A percentile compares a stretch with the other conserved stretches of the same genome.
phyloP scores from a whole-genome alignment of 2,329 filamentous ascomycete genomes.

The Colletotrichum scovillei region DNA sequence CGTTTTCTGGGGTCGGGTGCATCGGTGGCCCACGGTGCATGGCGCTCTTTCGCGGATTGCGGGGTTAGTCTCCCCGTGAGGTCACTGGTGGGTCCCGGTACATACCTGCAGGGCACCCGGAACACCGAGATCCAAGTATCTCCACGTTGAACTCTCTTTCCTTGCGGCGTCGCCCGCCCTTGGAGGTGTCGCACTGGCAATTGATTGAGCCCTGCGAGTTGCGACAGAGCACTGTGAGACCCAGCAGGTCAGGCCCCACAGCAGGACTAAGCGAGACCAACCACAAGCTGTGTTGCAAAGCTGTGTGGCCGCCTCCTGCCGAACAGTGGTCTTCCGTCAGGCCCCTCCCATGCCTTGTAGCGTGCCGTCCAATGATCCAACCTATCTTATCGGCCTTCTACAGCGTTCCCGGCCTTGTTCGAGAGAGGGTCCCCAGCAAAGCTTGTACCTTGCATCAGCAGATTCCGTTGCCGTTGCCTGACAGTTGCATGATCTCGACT shows the following conservation, averaged over 20 bases:
- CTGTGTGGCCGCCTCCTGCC: neutral
- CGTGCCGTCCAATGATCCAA: constrained; percentile 19
- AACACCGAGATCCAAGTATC: constrained; percentile 27
- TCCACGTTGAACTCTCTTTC: neutral
- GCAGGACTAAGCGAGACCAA: constrained; percentile 14
- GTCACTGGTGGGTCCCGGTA: constrained; percentile 36
- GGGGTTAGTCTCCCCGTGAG: constrained; percentile 39
- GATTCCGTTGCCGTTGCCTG: constrained; percentile 33
- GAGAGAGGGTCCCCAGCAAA: constrained; percentile 30
- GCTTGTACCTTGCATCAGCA: constrained; percentile 37
- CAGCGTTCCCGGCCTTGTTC: constrained; percentile 16
- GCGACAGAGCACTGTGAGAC: neutral
- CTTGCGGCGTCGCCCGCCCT: neutral
- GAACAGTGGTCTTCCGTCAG: constrained; percentile 6
- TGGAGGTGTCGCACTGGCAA: neutral
- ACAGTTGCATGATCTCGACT: constrained; percentile 31
- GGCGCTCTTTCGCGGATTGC: constrained; percentile 39
- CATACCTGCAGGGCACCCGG: constrained; percentile 20
- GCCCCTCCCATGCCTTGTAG: neutral
- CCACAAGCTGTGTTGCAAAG: neutral
- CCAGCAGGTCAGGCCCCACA: neutral
- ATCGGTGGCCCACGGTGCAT: constrained; percentile 33
- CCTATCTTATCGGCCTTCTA: constrained; percentile 17
- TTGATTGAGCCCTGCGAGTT: neutral
- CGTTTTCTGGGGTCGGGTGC: constrained; percentile 43